These are phyloP conservation scores for Diaporthe amygdali DNA, from an alignment of 2,329 filamentous ascomycete species.

Conservation along the genomic window DNA sequence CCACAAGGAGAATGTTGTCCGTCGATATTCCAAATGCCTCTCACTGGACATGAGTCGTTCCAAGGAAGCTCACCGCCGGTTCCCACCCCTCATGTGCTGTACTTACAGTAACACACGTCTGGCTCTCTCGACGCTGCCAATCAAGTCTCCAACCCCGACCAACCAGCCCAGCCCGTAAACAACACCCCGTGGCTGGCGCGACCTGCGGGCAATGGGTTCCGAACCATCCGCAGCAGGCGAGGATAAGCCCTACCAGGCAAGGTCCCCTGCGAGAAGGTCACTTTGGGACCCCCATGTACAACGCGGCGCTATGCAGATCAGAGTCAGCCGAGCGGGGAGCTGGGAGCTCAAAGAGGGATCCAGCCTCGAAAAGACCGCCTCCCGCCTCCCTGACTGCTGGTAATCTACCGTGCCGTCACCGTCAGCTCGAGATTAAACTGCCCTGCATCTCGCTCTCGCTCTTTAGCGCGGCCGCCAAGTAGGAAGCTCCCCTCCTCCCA, in stretches of 20 bases:
- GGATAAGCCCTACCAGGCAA: background rate
- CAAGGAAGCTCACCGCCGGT: constrained; percentile 4
- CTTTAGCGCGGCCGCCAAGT: constrained; percentile 1
- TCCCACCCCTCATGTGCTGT: background rate
- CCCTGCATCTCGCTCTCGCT: constrained; percentile 6
- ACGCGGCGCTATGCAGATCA: background rate
- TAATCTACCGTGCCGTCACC: background rate
- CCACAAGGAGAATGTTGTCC: background rate
- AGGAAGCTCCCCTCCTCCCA: background rate
- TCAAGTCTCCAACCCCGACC: background rate
- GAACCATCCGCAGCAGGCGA: background rate
- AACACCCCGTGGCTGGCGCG: background rate
- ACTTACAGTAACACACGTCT: background rate
- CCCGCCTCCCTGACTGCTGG: background rate
- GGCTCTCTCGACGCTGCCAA: background rate
- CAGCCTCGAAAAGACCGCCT: background rate
- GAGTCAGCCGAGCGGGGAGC: constrained; percentile 2
- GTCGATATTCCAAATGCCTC: background rate
- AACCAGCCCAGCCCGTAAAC: background rate
- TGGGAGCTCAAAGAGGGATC: background rate
- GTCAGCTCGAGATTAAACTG: background rate
- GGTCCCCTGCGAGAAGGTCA: background rate
- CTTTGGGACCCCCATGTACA: background rate
- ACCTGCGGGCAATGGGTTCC: background rate
- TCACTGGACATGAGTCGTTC: background rate